Evolutionary conservation across 768 basidiomycete species (phyloP), one percentile per base, ranked within the genome.

Genomic region (Trametes gibbosa): DNA sequence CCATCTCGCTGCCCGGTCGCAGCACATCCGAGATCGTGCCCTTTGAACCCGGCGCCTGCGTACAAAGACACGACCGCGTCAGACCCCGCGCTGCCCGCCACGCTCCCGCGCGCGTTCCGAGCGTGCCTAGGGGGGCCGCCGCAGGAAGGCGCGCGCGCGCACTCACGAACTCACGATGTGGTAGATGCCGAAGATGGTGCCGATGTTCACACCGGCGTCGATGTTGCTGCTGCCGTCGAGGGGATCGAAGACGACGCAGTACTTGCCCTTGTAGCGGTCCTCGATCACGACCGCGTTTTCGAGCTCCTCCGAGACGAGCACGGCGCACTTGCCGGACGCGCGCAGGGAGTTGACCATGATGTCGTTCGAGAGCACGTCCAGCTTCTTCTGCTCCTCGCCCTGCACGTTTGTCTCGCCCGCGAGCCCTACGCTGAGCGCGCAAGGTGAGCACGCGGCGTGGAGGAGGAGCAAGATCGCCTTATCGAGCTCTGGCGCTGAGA

Each of bases 301-400:
- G 65, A 92, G 81, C 70, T 98, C 95, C 74, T 99, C 97, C 17
- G 94, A 95, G 62, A 99, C 94, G 65, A 99, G 89, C 14, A 99
- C 97, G 14, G 94, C 90, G 7, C 88, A 92, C 82, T 95, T 97
- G 53, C 97, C 94, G n/a, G 92, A 95, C 3, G 95, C 95, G 41
- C 92, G 85, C 34, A 99, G 84, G 47, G 95, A 89, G 69, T 98
- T 98, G 68, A 98, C 84, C 97, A 99, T 98, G 81, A 99, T 99
- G 72, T 99, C 95, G 72, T 99, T 98, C 14, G 94, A 90, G 32
- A 97, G 79, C n/a, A 97, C 88, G 69, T 97, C 95, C 53, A 99
- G 82, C 77, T 99, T 99, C 82, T 99, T 99, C 81, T 99, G 97
- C 70, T 98, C 97, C 73, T 98, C 97, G 21, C 97, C 97, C 75